A percentile compares a stretch with the other conserved stretches of the same genome.
Evolutionary conservation across 106 monocot genomes (phyloP).

Genomic region (Posidonia australis): DNA sequence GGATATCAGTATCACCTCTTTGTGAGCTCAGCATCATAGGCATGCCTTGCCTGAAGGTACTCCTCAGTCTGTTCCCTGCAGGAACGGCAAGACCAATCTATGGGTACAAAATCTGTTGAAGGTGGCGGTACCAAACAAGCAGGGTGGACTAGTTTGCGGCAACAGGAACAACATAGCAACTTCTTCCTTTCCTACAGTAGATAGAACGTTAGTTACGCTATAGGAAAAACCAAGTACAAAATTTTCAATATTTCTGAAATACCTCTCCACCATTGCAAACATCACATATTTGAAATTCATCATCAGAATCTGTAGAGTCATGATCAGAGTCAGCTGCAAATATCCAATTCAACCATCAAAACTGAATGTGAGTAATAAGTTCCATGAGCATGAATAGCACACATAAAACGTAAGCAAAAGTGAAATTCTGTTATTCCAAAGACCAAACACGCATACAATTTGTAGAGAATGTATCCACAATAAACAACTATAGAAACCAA

Average conservation of each 20-base stretch:
- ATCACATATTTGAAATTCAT: constrained; percentile 96
- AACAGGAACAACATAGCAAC: constrained; percentile 88
- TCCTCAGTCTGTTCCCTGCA: constrained; percentile 88
- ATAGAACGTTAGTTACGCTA: constrained; percentile 2
- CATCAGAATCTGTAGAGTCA: constrained; percentile 80
- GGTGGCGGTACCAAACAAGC: constrained; percentile 81
- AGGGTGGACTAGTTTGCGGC: constrained; percentile 70
- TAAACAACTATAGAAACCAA: no score
- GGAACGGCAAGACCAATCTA: constrained; percentile 80
- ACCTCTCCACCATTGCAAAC: constrained; percentile 90
- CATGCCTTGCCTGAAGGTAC: constrained; percentile 58
- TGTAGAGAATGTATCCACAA: no score
- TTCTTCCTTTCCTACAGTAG: constrained; percentile 59
- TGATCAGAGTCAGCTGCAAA: constrained; percentile 74
- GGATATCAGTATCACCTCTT: constrained; percentile 39
- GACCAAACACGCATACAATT: no score
- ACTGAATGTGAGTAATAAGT: not conserved
- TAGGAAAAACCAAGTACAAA: constrained; percentile 5
- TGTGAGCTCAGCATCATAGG: constrained; percentile 64
- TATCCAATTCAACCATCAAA: constrained; percentile 1
- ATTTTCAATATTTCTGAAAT: not conserved
- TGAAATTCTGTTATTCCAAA: no score
- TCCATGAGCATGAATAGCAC: not conserved
- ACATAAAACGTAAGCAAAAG: not conserved
- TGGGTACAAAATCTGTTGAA: constrained; percentile 42